phyloP scores from a whole-genome alignment of 352 stramenopile species.

The Globisporangium parvum region DNA sequence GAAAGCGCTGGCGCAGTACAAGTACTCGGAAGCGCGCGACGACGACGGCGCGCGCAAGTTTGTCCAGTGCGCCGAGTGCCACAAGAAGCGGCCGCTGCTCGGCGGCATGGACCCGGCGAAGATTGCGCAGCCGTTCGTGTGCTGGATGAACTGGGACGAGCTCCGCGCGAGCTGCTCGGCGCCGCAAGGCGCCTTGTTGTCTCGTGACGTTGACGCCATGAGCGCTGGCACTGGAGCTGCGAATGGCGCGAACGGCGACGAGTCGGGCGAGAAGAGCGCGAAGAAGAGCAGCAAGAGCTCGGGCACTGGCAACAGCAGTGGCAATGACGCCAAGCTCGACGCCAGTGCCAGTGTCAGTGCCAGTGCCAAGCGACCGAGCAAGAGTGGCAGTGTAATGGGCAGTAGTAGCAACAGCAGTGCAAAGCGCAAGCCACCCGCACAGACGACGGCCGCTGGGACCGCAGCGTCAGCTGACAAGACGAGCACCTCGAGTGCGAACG shows the following conservation, averaged over 20 bases:
- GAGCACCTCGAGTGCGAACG: conserved; percentile 1
- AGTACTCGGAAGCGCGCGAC: conserved; percentile 51
- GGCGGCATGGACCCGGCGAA: conserved; percentile 68
- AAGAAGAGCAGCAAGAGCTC: conserved; percentile 15
- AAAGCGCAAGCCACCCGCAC: conserved; percentile 14
- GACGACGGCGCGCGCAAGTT: conserved; percentile 64
- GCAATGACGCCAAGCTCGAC: conserved; percentile 10
- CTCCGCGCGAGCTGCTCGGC: conserved; percentile 73
- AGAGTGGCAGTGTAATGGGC: conserved; percentile 1
- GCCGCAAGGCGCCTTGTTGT: conserved; percentile 34
- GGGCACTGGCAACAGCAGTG: not conserved
- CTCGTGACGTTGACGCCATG: conserved; percentile 13
- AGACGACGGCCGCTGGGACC: not conserved
- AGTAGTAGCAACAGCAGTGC: conserved; percentile 8
- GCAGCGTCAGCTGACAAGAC: conserved; percentile 12
- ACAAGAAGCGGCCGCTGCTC: conserved; percentile 68
- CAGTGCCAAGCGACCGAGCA: conserved; percentile 8
- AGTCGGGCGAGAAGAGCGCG: conserved; percentile 1
- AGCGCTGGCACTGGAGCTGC: not conserved
- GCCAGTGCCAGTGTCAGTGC: not conserved
- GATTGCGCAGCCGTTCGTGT: conserved; percentile 68
- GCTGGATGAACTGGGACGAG: conserved; percentile 85
- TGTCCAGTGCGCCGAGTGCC: conserved; percentile 63
- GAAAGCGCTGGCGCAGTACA: conserved; percentile 57
- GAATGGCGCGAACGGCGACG: conserved; percentile 5